phyloP scores from a whole-genome alignment of 352 stramenopile species.

The Phytopythium chamaehyphon region DNA sequence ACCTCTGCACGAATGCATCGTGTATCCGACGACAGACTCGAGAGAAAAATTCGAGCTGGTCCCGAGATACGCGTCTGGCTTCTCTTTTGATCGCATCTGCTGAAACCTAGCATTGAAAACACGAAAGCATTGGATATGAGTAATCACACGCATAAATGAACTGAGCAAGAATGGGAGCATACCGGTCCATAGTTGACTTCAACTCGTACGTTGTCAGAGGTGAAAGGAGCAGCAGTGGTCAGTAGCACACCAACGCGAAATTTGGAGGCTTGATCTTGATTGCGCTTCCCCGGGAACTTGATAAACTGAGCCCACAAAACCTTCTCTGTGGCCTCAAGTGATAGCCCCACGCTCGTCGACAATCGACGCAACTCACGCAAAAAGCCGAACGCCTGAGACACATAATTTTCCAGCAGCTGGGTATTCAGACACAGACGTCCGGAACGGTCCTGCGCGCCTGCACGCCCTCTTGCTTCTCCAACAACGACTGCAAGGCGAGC shows the following conservation, averaged over 20 bases:
- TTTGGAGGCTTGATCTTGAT: constrained; percentile 16
- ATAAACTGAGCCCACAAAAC: constrained; percentile 65
- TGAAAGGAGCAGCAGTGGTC: constrained; percentile 45
- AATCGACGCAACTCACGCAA: constrained; percentile 54
- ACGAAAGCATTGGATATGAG: not conserved
- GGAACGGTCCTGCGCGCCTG: constrained; percentile 6
- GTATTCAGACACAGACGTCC: constrained; percentile 30
- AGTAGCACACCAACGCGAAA: constrained; percentile 62
- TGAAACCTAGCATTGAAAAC: constrained; percentile 33
- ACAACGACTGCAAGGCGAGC: constrained; percentile 22
- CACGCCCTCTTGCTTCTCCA: constrained; percentile 3
- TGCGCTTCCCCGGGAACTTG: constrained; percentile 38
- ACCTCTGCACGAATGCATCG: constrained; percentile 31
- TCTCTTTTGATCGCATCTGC: constrained; percentile 38
- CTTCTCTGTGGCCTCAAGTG: constrained; percentile 34
- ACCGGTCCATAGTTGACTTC: constrained; percentile 50
- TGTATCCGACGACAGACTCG: constrained; percentile 46
- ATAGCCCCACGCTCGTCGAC: constrained; percentile 47
- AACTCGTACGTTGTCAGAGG: constrained; percentile 35
- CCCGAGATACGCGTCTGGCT: constrained; percentile 34
- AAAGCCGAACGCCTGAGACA: constrained; percentile 51
- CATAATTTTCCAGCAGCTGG: constrained; percentile 42
- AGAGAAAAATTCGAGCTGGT: constrained; percentile 47
- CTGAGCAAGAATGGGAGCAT: constrained; percentile 7
- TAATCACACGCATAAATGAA: not conserved